Evolutionary conservation across 805 yeast species (phyloP), one percentile per base, ranked within the genome.

Genomic region (Kuraishia piskuri): DNA sequence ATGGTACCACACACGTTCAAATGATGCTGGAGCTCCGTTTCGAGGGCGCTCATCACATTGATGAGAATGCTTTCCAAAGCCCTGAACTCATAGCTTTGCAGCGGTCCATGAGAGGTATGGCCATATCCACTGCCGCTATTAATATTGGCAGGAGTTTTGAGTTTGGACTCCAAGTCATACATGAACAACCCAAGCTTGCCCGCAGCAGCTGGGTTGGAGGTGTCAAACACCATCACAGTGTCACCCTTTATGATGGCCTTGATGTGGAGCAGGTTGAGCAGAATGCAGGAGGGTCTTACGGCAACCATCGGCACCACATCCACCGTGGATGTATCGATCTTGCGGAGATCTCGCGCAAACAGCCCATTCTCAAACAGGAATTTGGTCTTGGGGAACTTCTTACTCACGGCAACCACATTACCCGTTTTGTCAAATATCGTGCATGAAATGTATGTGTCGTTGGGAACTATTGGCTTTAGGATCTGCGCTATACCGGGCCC

Each of bases 261-360:
- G 50, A 94, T 90, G 65, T 91, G 94, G 44, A 94, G 70, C 62
- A 94, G 69, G 64, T 90, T 91, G 50, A 94, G 82, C 52, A 94
- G 72, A 20, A 92, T 87, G 52, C 95, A 86, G 57, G 80, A 79
- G 23, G 80, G 76, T 55, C 97, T 77, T 22, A 90, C 90, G 55
- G 91, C 83, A 49, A 94, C 86, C 20, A 90, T 82, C 0, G 99
- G 99, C 2, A 91, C 91, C 21, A 92, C 88, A 67, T 90, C 96
- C 53, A 80, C 77, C 44, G 81, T 72, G 1, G 87, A 75, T 3
- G 84, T 73, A 62, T 92, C 96, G 52, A 91, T 85, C 63, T 88
- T 90, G 26, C 97, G 70, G 57, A 91, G 71, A 66, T 91, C 97
- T 68, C 97, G 73, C 1, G 97, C 96, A 57, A 84, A 89, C 24